Conservation (phyloP, 2,329 filamentous ascomycete species). For the Aaosphaeria arxii region DNA sequence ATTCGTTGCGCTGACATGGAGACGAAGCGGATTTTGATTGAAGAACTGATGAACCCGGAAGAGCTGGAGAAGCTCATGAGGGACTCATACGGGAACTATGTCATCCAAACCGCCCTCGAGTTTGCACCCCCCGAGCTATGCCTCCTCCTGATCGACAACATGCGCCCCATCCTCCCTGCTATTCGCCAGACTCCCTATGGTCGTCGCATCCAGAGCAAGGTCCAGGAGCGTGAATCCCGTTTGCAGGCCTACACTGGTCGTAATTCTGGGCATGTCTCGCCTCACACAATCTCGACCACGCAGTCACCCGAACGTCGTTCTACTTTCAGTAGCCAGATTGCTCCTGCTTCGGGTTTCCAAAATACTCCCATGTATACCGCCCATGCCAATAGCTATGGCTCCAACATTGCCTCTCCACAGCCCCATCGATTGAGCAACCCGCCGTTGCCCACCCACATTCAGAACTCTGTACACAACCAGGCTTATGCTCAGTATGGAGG, state of each 20-base stretch:
- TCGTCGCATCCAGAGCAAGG: slow-evolving; percentile 88
- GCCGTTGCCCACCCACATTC: slow-evolving; percentile 32
- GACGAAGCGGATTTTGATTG: slow-evolving; percentile 77
- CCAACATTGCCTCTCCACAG: slow-evolving; percentile 34
- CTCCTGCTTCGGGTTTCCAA: slow-evolving; percentile 17
- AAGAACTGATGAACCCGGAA: slow-evolving; percentile 70
- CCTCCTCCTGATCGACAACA: slow-evolving; percentile 70
- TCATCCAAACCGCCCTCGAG: slow-evolving; percentile 80
- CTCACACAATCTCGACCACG: slow-evolving; percentile 17
- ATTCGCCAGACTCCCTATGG: slow-evolving; percentile 93
- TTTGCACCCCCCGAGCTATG: slow-evolving; percentile 32
- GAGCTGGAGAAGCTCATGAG: slow-evolving; percentile 87
- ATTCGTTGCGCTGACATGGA: slow-evolving; percentile 75
- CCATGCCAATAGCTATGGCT: slow-evolving; percentile 27
- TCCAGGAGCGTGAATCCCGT: slow-evolving; percentile 55
- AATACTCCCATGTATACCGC: slow-evolving; percentile 33
- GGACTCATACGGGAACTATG: slow-evolving; percentile 95
- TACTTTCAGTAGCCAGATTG: slow-evolving; percentile 16
- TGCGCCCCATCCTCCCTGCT: slow-evolving; percentile 77
- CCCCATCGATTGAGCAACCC: slow-evolving; percentile 39
- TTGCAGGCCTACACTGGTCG: slow-evolving; percentile 30
- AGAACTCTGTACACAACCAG: slow-evolving; percentile 39
- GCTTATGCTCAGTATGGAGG: slow-evolving; percentile 37
- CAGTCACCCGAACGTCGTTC: slow-evolving; percentile 20
- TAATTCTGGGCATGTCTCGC: slow-evolving; percentile 25